Evolutionary conservation across 768 basidiomycete species (phyloP), one percentile per base, ranked within the genome.

Genomic region (Rhodotorula graminis): DNA sequence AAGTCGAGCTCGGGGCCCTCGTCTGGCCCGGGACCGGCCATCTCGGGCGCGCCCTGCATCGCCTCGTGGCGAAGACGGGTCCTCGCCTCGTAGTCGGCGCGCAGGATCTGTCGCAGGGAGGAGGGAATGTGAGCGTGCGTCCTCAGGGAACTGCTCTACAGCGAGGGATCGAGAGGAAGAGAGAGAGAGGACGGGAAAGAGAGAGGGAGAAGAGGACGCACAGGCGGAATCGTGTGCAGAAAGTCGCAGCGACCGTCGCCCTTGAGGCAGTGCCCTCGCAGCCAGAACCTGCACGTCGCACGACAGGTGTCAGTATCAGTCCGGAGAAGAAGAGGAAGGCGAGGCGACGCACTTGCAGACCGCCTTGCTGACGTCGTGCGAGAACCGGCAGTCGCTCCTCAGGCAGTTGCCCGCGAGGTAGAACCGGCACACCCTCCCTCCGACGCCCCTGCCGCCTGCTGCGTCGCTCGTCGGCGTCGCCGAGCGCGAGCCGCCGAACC

Each of bases 371-470:
- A 79, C 70, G 37, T 79, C 78, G 61, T 79, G 78, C 63, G 74
- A 76, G 84, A 98, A 99, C 68, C 95, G 88, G 82, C 96, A 98
- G 83, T 99, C 96, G 56, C 93, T 91, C 60, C 96, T 83, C 69
- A 97, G 83, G 79, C 96, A 99, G 81, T 97, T 94, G 25, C 96
- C 96, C 14, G 92, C 91, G 37, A 99, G 86, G 82, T 93, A 99
- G 80, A 98, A 98, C 66, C 96, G 85, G 81, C 96, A 99, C 40
- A 99, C 93, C 70, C 92, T 44, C 3, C 79, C 78, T 10, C 76
- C 74, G 16, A 78, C 77, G 11, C 81, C 81, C 19, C 79, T 44
- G 29, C 77, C 74, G 11, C 44, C 44, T 27, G n/a, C 44, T 27
- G n/a, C 56, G 10, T 71, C 67, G 4, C 77, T 75, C 47, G 67